Conservation (phyloP, 192 early-diverging fungal genomes). For the Backusella parvicylindrica region DNA sequence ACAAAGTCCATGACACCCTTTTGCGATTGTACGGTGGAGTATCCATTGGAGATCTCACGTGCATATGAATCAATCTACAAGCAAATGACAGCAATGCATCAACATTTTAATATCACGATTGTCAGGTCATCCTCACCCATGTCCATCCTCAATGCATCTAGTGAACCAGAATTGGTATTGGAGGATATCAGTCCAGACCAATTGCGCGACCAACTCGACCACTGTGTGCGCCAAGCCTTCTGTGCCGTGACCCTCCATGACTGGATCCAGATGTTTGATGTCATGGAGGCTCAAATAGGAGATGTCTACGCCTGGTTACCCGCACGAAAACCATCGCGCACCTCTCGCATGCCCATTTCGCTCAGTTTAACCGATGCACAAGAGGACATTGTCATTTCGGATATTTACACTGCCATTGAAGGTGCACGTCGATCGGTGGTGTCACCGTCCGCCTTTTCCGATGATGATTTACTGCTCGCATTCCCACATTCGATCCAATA, state of each 20-base stretch:
- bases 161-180: neutral
- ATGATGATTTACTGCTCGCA: constrained; percentile 48
- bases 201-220: constrained; percentile 30
- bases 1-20: constrained; percentile 13
- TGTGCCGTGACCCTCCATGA: constrained; percentile 36
- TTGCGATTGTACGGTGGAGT: constrained; percentile 8
- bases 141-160: neutral
- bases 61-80: constrained; percentile 15
- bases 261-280: constrained; percentile 44
- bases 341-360: neutral
- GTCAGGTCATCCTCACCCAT: neutral
- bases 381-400: constrained; percentile 59
- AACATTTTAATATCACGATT: neutral
- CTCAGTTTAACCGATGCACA: neutral
- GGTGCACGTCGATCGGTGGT: constrained; percentile 43
- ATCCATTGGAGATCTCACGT: constrained; percentile 1
- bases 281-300: constrained; percentile 42
- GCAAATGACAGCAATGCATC: constrained; percentile 8
- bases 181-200: constrained; percentile 10
- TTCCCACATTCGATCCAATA: constrained; percentile 64
- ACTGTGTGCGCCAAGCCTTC: constrained; percentile 30
- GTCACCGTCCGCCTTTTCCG: constrained; percentile 41
- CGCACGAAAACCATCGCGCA: constrained; percentile 19
- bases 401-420: constrained; percentile 61
- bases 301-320: constrained; percentile 44